Conservation (phyloP, 768 basidiomycete genomes). For the Leucocoprinus sp. region DNA sequence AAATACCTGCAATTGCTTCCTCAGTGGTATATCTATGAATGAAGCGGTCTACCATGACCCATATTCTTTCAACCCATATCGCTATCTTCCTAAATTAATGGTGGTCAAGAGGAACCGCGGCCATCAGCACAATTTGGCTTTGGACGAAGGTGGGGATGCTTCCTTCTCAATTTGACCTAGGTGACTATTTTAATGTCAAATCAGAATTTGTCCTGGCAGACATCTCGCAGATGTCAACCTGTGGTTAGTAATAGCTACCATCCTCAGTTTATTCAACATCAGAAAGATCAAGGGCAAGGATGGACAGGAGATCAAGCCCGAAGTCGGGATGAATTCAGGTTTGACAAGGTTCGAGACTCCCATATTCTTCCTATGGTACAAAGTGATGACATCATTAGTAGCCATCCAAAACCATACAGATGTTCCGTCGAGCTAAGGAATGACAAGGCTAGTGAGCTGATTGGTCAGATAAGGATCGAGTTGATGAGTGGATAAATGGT, state of each 20-base stretch:
- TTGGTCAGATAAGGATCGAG: neutral
- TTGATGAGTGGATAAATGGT: neutral
- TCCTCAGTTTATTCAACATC: constrained; percentile 24
- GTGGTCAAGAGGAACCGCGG: neutral
- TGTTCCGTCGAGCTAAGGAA: constrained; percentile 20
- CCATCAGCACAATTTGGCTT: neutral
- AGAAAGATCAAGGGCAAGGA: constrained; percentile 11
- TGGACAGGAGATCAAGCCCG: constrained; percentile 22
- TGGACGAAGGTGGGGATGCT: neutral
- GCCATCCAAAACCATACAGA: constrained; percentile 21
- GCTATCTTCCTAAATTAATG: neutral
- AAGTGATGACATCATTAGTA: constrained; percentile 3
- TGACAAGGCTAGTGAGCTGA: constrained; percentile 1
- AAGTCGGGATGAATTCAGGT: constrained; percentile 24
- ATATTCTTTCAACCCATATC: neutral
- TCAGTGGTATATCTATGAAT: neutral
- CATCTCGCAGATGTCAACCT: constrained; percentile 34
- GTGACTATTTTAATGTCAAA: constrained; percentile 1
- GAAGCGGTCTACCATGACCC: neutral
- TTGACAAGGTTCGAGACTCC: constrained; percentile 23
- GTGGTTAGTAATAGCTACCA: constrained; percentile 21
- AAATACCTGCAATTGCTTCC: neutral
- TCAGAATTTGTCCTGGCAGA: constrained; percentile 31
- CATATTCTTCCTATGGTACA: neutral
- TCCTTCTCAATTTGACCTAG: neutral